Evolutionary conservation across 768 basidiomycete genomes (phyloP), one percentile per base, ranked within the genome.

Genomic region (Calocybe cyanea): DNA sequence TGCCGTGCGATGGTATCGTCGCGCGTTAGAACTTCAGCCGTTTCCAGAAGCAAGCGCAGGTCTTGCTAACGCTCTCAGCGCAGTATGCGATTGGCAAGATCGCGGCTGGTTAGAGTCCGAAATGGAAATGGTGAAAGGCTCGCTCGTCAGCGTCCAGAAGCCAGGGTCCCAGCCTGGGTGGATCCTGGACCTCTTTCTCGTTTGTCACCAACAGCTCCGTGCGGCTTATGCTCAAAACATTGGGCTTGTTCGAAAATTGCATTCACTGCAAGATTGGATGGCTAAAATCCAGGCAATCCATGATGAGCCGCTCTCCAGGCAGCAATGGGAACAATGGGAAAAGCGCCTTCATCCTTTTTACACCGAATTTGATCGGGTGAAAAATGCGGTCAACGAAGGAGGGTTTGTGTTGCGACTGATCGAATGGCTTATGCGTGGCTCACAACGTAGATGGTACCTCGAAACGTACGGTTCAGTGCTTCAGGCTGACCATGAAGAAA

Each of bases 391-490:
- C 7, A 41, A 41, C 19, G 40, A 41, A 19, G 40, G 40, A 18
- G 40, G 40, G 3, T 41, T 25, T 31, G 14, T 30, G 40, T 28
- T 41, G 3, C 40, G 40, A 11, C 40, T 41, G 14, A 25, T 30
- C 10, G 40, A 41, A 17, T 41, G 40, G 40, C 25, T 41, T n/a
- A 10, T n/a, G 4, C 40, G 40, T 3, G 40, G 40, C 3, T 41
- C 30, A 18, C 40, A 41, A 25, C 40, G 25, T 14, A 41, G 31
- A 18, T 41, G 40, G 40, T 41, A 41, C 28, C 7, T 41, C n/a
- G 28, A 23, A 11, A 17, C 15, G 13, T 21, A 41, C 28, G 40
- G 40, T 31, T 2, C 40, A 3, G 14, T 41, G 14, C 11, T 30
- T 3, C 40, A 18, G 18, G 10, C 21, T 5, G 14, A 28, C 4